Evolutionary conservation across 768 basidiomycete species (phyloP).

Genomic region (Astraeus odoratus): DNA sequence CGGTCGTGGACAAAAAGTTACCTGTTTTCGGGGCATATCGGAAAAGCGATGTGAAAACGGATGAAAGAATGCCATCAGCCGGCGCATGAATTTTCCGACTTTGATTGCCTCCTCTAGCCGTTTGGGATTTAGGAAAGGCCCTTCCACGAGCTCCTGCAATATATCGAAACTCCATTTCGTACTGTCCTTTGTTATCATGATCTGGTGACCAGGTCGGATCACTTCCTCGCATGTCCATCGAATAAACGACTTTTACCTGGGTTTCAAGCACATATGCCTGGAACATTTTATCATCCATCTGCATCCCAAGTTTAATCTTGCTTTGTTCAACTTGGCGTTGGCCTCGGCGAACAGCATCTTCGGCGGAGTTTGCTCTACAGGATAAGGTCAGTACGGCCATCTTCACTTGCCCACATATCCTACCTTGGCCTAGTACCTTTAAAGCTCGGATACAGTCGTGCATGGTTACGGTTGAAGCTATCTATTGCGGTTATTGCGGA

Average conservation of each 20-base stretch:
- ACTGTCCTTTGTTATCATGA: constrained; percentile 82
- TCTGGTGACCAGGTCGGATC: constrained; percentile 35
- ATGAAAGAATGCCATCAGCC: constrained; percentile 90
- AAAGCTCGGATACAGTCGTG: constrained; percentile 55
- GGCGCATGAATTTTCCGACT: constrained; percentile 81
- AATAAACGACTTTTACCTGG: constrained; percentile 43
- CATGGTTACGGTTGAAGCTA: constrained; percentile 85
- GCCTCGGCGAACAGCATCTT: constrained; percentile 80
- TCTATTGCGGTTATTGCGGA: constrained; percentile 84
- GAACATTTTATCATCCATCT: constrained; percentile 94
- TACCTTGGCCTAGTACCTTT: constrained; percentile 64
- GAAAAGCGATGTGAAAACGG: constrained; percentile 87
- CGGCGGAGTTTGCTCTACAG: constrained; percentile 66
- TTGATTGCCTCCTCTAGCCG: constrained; percentile 93
- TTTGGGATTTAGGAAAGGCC: constrained; percentile 85
- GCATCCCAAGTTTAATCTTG: constrained; percentile 84
- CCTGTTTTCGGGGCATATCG: constrained; percentile 68
- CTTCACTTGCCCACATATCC: constrained; percentile 6
- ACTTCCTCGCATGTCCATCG: neutral
- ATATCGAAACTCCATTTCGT: constrained; percentile 91
- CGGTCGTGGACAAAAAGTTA: constrained; percentile 14
- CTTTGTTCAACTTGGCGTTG: constrained; percentile 89
- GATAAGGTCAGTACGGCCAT: neutral
- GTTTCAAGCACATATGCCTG: constrained; percentile 80
- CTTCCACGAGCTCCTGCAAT: constrained; percentile 84